Evolutionary conservation across 73 alveolate species (phyloP), one percentile per base, ranked within the genome.

Genomic region (Stentor roeselii): DNA sequence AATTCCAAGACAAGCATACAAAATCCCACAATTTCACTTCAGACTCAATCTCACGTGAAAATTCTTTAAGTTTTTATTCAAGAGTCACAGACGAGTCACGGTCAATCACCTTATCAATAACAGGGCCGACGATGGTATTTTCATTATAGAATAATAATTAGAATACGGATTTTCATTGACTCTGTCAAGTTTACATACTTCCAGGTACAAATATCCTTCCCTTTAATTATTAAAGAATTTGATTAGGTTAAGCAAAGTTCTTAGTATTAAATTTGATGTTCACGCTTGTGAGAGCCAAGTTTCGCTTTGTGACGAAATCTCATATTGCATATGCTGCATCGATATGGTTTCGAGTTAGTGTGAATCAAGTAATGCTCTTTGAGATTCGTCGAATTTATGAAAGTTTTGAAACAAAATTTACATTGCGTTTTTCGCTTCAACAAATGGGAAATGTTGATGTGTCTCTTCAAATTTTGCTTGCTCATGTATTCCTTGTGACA

Each of bases 321-420:
- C 30, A 50, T 6, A 50, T 50, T 50, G 67, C 67, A 50, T 50
- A 50, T 50, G 21, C 30, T 50, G 67, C 67, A 50, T 21, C 67
- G 6, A 50, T 50, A 67, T 30, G 80, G 80, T 32, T 67, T 67
- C 50, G n/a, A 15, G 41, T 32, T 32, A 32, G 80, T 30, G 2
- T 67, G 80, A 67, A 67, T 67, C 14, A 67, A 40, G 27, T 21
- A 21, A 32, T 67, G 80, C 2, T 67, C 80, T 32, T 67, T 67
- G 27, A 67, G 42, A 67, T 67, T 67, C 14, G 11, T n/a, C 14
- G n/a, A 21, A 2, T 32, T 67, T 34, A 67, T 27, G 41, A 67
- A 67, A 15, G n/a, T 21, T 67, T 67, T 67, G 11, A 14, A 27
- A 32, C 80, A 67, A 27, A 21, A 21, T 30, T 36, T 27, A 2